These are phyloP conservation scores for Puccinia coronata DNA, from an alignment of 1,284 basidiomycete species.

Conservation along the genomic window DNA sequence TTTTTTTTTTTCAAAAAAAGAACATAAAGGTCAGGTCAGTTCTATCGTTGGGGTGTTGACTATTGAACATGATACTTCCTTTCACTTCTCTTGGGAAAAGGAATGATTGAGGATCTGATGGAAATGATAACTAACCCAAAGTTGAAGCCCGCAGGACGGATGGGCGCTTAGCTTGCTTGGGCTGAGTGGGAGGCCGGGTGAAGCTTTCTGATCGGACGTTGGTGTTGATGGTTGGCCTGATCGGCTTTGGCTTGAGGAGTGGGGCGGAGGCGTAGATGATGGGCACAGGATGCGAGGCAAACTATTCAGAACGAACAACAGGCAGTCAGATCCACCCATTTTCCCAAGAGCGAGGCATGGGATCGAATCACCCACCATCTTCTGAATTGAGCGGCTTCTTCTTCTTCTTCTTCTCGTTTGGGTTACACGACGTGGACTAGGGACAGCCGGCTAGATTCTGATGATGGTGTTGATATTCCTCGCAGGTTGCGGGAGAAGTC, in stretches of 20 bases:
- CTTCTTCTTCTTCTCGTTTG: too few relatives aligned
- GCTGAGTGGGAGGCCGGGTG: background rate
- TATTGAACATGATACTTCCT: too few relatives aligned
- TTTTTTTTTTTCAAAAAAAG: too few relatives aligned
- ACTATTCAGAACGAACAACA: background rate
- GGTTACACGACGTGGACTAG: too few relatives aligned
- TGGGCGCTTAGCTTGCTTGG: background rate
- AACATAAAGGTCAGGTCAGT: background rate
- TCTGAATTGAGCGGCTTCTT: background rate
- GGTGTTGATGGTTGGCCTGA: conserved; percentile 6
- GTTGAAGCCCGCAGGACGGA: background rate
- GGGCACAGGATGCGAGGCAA: background rate
- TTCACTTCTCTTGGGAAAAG: too few relatives aligned
- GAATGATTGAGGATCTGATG: too few relatives aligned
- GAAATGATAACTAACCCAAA: too few relatives aligned
- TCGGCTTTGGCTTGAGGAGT: conserved; percentile 12
- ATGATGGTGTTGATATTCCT: background rate
- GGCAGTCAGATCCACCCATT: too few relatives aligned
- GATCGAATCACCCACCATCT: too few relatives aligned
- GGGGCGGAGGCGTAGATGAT: conserved; percentile 4
- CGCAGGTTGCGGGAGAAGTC: background rate
- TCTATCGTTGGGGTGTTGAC: too few relatives aligned
- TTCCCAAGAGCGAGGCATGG: too few relatives aligned
- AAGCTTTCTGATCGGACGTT: background rate
- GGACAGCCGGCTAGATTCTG: too few relatives aligned